Conservation (phyloP, 1,284 basidiomycete species). For the Cystobasidium pallidum region DNA sequence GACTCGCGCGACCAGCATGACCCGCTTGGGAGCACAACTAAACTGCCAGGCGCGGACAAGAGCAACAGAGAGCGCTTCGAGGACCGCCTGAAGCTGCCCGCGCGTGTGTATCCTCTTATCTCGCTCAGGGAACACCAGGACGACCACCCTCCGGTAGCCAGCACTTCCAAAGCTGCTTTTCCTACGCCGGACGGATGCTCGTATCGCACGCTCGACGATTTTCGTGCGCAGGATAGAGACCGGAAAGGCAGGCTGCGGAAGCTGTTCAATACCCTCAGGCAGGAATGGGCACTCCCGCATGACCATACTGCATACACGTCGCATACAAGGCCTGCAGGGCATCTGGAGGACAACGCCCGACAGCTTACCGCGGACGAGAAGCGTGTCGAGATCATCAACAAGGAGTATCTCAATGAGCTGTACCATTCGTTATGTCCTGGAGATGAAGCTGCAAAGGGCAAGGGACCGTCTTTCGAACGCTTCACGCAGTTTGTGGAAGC, state of each 20-base stretch:
- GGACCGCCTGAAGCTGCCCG: background rate
- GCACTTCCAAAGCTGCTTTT: constrained; percentile 12
- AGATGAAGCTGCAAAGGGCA: constrained; percentile 44
- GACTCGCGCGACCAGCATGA: background rate
- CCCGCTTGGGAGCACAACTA: background rate
- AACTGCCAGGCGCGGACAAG: constrained; percentile 9
- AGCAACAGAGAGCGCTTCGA: constrained; percentile 28
- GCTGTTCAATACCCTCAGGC: constrained; percentile 34
- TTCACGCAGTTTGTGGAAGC: constrained; percentile 32
- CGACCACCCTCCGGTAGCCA: constrained; percentile 10
- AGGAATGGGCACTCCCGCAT: constrained; percentile 32
- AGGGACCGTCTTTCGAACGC: constrained; percentile 31
- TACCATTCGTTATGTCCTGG: constrained; percentile 40
- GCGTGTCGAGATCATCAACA: constrained; percentile 38
- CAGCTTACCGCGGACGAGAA: constrained; percentile 38
- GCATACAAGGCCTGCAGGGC: background rate
- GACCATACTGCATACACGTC: constrained; percentile 22
- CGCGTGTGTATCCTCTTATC: constrained; percentile 14
- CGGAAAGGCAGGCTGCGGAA: constrained; percentile 20
- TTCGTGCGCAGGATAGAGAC: constrained; percentile 30
- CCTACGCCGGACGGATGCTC: background rate
- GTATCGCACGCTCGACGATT: constrained; percentile 28
- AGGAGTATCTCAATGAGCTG: constrained; percentile 47
- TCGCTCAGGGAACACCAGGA: constrained; percentile 14
- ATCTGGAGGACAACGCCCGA: background rate